These are phyloP conservation scores for Venturia pyrina DNA, from an alignment of 2,329 filamentous ascomycete genomes.

Conservation along the genomic window DNA sequence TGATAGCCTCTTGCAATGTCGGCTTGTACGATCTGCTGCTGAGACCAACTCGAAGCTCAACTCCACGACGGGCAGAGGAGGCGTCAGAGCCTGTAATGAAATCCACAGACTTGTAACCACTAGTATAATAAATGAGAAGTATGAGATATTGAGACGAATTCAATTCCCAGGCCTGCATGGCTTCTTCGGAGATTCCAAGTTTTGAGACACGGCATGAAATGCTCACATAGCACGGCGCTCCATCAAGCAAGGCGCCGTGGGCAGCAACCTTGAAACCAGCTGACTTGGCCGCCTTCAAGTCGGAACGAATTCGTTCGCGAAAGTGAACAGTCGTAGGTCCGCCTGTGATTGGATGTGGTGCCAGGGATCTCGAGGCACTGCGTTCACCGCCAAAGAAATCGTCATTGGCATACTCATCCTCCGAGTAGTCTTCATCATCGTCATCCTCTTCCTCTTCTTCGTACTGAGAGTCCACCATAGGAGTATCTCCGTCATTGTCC, in stretches of 20 bases:
- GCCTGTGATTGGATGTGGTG: neutral
- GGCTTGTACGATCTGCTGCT: conserved; percentile 62
- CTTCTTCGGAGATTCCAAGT: conserved; percentile 63
- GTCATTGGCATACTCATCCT: conserved; percentile 12
- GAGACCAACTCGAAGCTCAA: conserved; percentile 60
- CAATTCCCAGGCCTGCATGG: conserved; percentile 68
- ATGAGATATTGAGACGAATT: conserved; percentile 58
- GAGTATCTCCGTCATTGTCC: conserved; percentile 18
- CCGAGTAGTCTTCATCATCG: conserved; percentile 20
- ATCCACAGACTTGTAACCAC: conserved; percentile 52
- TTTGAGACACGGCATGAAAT: conserved; percentile 61
- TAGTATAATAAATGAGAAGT: conserved; percentile 55
- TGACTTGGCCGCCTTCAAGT: conserved; percentile 50
- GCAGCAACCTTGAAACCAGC: conserved; percentile 64
- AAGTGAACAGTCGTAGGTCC: neutral
- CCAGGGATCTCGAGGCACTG: neutral
- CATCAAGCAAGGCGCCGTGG: conserved; percentile 36
- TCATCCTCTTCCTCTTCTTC: conserved; percentile 26
- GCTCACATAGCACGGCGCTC: conserved; percentile 45
- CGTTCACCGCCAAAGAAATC: conserved; percentile 2
- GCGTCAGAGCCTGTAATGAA: conserved; percentile 37
- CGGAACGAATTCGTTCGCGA: conserved; percentile 36
- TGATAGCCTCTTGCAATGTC: conserved; percentile 41
- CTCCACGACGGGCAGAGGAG: conserved; percentile 23
- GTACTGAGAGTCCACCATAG: conserved; percentile 5